Conservation (phyloP, 441 rosid genomes). For the Metrosideros polymorpha region DNA sequence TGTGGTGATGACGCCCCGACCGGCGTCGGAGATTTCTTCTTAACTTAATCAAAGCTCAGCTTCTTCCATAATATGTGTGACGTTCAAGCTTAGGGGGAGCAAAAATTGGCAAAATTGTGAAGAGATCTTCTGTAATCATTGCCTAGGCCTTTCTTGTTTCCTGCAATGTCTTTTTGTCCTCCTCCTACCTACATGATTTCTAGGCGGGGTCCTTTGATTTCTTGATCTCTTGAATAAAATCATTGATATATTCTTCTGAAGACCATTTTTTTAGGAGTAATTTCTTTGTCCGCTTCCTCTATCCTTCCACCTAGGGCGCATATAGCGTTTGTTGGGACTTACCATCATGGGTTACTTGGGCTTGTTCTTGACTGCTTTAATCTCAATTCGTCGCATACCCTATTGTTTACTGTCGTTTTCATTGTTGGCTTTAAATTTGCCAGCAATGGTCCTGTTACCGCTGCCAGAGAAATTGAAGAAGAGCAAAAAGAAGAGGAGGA, state of each 20-base stretch:
- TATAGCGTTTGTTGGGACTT: background rate
- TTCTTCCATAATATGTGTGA: background rate
- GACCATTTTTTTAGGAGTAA: background rate
- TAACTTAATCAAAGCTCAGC: background rate
- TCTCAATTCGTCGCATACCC: background rate
- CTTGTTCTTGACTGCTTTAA: background rate
- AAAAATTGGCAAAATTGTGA: background rate
- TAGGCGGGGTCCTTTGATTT: background rate
- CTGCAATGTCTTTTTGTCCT: background rate
- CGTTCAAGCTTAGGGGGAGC: background rate
- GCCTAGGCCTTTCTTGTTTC: background rate
- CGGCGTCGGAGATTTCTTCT: background rate
- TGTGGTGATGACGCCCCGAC: background rate
- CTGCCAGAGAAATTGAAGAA: slow-evolving; percentile 8
- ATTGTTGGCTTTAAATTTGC: background rate
- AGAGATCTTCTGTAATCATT: background rate
- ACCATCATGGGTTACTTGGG: background rate
- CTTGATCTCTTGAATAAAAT: background rate
- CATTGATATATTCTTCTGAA: background rate
- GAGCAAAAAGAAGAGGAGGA: background rate
- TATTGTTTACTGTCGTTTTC: background rate
- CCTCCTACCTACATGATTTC: background rate
- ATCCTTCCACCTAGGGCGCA: background rate
- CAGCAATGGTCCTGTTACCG: slow-evolving; percentile 11
- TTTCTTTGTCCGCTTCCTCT: background rate